Evolutionary conservation across 176 grass and related monocot genomes (phyloP).

Genomic region (Eleusine indica): DNA sequence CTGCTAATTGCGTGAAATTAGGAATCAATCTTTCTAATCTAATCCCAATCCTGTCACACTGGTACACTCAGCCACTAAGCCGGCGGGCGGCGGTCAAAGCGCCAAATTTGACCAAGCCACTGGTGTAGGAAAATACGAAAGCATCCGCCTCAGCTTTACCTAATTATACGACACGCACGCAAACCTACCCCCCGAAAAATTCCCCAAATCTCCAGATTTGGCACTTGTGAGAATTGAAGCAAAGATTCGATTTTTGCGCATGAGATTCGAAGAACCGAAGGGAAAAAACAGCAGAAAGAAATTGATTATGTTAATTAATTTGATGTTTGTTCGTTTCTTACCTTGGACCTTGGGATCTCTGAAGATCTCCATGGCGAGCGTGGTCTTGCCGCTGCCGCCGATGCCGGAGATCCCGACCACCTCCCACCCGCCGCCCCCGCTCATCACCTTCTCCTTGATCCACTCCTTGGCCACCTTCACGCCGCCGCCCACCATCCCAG

Average conservation of each 20-base stretch:
- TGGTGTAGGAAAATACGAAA: constrained; percentile 27
- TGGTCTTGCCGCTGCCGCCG: constrained; percentile 98
- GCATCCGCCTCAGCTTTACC: constrained; percentile 40
- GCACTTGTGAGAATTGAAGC: constrained; percentile 6
- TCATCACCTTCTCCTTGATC: constrained; percentile 93
- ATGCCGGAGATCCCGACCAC: constrained; percentile 92
- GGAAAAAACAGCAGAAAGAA: not conserved
- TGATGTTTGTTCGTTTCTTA: constrained; percentile 41
- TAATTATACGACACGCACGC: constrained; percentile 31
- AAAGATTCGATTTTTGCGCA: constrained; percentile 23
- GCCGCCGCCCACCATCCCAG: constrained; percentile 48
- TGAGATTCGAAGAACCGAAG: not conserved
- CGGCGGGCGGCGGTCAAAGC: constrained; percentile 51
- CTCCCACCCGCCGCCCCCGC: constrained; percentile 49
- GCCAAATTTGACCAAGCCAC: constrained; percentile 60
- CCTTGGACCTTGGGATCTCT: constrained; percentile 79
- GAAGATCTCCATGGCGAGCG: constrained; percentile 91
- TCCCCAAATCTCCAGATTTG: constrained; percentile 1
- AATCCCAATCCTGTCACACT: constrained; percentile 2
- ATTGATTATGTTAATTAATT: not conserved
- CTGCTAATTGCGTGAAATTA: constrained; percentile 9
- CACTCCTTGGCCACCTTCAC: constrained; percentile 69
- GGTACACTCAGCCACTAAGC: constrained; percentile 25
- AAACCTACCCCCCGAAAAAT: constrained; percentile 38
- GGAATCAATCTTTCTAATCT: constrained; percentile 9